A percentile compares a stretch with the other conserved stretches of the same genome.
Evolutionary conservation across 306 rosid species (phyloP).

Genomic region (Glycine latifolia): DNA sequence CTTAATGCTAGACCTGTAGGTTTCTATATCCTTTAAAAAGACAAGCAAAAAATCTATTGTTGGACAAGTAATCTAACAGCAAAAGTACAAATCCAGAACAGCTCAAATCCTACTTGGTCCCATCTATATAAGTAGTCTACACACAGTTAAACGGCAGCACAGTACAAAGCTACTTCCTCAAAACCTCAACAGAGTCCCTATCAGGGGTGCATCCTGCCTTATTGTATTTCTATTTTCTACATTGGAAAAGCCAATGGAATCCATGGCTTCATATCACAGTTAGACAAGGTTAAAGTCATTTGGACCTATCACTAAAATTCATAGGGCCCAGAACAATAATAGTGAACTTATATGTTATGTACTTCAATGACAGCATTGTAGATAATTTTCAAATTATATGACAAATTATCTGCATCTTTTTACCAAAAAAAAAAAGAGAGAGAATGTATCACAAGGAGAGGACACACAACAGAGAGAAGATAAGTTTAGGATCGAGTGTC

Average conservation of each 20-base stretch:
- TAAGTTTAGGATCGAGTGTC: no score
- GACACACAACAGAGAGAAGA: no score
- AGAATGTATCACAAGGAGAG: no score
- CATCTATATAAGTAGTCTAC: conserved; percentile 4
- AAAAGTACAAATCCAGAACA: conserved; percentile 11
- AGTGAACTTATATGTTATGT: background rate
- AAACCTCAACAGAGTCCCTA: conserved; percentile 11
- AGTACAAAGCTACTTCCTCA: conserved; percentile 17
- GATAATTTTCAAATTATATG: background rate
- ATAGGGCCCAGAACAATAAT: background rate
- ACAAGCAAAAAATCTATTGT: background rate
- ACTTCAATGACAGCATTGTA: background rate
- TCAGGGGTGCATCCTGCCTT: no score
- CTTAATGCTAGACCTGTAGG: background rate
- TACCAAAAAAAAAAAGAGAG: no score
- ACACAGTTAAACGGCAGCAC: background rate
- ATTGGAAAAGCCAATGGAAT: background rate
- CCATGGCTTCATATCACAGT: background rate
- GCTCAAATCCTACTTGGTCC: background rate
- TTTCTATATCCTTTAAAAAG: background rate
- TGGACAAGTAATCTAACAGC: background rate
- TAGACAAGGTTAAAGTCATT: conserved; percentile 20
- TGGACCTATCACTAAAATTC: background rate
- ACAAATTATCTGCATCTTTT: background rate
- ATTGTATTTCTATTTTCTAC: no score